Evolutionary conservation across 2,329 filamentous ascomycete species (phyloP).

Genomic region (Botrytis byssoidea): DNA sequence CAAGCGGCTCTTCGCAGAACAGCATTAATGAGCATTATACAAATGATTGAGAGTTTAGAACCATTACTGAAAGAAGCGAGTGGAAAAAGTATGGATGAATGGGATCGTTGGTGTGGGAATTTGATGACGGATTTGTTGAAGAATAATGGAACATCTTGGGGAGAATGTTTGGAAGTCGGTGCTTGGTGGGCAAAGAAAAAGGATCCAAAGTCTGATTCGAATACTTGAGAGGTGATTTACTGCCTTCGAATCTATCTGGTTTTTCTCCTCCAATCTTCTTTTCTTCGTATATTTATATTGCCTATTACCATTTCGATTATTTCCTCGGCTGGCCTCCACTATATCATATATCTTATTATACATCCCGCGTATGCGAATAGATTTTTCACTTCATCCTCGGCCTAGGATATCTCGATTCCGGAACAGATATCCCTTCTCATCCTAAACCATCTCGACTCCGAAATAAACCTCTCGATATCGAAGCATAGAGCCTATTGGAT

Average conservation of each 20-base stretch:
- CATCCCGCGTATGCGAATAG: neutral
- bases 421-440: neutral
- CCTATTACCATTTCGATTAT: neutral
- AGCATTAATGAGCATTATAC: conserved; percentile 76
- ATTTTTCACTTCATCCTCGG: neutral
- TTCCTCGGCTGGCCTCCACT: neutral
- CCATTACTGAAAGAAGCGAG: conserved; percentile 77
- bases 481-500: neutral
- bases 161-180: conserved; percentile 82
- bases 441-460: neutral
- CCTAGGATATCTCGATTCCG: neutral
- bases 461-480: neutral
- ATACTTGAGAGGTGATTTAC: neutral
- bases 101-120: conserved; percentile 83
- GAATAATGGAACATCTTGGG: conserved; percentile 74
- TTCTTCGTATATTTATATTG: neutral
- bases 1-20: conserved; percentile 75
- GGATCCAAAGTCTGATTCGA: conserved; percentile 45
- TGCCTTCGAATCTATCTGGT: neutral
- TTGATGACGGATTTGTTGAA: conserved; percentile 83
- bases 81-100: conserved; percentile 86
- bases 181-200: conserved; percentile 91
- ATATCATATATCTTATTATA: neutral
- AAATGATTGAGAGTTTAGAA: conserved; percentile 83
- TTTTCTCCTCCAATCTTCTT: neutral